These are phyloP conservation scores for Penicillium sp. DNA, from an alignment of 2,329 filamentous ascomycete genomes.

Conservation along the genomic window DNA sequence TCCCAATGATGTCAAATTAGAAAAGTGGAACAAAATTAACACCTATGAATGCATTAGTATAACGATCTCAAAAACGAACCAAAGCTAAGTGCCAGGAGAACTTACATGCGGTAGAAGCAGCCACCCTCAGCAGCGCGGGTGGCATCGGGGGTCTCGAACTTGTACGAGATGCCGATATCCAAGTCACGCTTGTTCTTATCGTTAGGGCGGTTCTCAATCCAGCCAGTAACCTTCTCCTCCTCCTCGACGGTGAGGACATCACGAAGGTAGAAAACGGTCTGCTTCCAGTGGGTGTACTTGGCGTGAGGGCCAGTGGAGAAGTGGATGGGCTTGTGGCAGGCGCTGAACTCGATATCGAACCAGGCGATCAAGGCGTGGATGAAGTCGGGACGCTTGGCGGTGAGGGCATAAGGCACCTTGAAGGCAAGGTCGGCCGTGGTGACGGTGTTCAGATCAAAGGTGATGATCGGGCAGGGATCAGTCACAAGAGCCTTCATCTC, in stretches of 20 bases:
- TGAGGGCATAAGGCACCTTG: conserved; percentile 71
- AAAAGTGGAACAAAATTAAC: conserved; percentile 26
- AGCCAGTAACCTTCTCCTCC: conserved; percentile 73
- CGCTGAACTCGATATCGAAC: conserved; percentile 99
- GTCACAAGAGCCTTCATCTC: conserved; percentile 97
- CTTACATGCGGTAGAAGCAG: conserved; percentile 73
- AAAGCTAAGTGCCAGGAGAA: background rate
- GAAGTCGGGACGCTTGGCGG: conserved; percentile 83
- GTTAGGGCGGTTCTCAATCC: conserved; percentile 81
- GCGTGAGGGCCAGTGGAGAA: conserved; percentile 98
- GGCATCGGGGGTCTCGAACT: conserved; percentile 71
- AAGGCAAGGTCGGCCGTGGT: conserved; percentile 81
- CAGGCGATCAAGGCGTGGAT: conserved; percentile 94
- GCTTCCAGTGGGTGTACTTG: conserved; percentile 99
- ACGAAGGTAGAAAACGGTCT: conserved; percentile 96
- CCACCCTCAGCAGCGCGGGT: conserved; percentile 66
- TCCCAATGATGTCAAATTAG: conserved; percentile 16
- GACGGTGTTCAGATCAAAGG: conserved; percentile 91
- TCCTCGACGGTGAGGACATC: conserved; percentile 90
- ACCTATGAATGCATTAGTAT: conserved; percentile 10
- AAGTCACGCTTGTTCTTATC: conserved; percentile 91
- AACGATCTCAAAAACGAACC: background rate
- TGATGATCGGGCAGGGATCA: conserved; percentile 79
- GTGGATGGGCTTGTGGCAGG: conserved; percentile 95
- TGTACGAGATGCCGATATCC: conserved; percentile 84